Evolutionary conservation across 2,329 filamentous ascomycete genomes (phyloP).

Genomic region (Aureobasidium sp.): DNA sequence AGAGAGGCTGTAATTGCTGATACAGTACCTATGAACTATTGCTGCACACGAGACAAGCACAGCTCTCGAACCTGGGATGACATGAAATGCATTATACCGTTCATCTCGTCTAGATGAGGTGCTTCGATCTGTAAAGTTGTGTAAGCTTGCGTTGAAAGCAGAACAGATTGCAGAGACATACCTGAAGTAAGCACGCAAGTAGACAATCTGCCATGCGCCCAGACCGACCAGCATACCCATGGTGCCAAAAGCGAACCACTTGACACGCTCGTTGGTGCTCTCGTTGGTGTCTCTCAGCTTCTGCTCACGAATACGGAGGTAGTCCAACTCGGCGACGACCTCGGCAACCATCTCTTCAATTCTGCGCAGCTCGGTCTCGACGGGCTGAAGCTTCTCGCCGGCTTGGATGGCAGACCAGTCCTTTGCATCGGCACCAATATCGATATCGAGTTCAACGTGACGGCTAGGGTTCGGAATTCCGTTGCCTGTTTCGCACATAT

Average conservation of each 20-base stretch:
- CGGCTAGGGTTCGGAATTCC: slow-evolving; percentile 47
- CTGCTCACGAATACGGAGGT: slow-evolving; percentile 81
- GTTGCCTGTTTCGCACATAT: slow-evolving; percentile 19
- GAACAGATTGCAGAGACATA: slow-evolving; percentile 29
- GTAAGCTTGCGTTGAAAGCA: not conserved
- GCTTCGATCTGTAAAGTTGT: slow-evolving; percentile 33
- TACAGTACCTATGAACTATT: slow-evolving; percentile 10
- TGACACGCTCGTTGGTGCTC: slow-evolving; percentile 97
- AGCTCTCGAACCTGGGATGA: not conserved
- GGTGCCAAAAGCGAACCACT: slow-evolving; percentile 94
- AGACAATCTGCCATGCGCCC: slow-evolving; percentile 96
- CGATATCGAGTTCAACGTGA: slow-evolving; percentile 83
- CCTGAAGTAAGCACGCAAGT: slow-evolving; percentile 94
- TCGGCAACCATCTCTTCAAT: slow-evolving; percentile 87
- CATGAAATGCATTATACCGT: slow-evolving; percentile 7
- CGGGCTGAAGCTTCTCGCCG: slow-evolving; percentile 93
- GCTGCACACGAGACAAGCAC: not conserved
- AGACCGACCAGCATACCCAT: slow-evolving; percentile 84
- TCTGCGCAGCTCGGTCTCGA: slow-evolving; percentile 87
- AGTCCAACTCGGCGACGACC: slow-evolving; percentile 93
- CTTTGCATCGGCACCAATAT: slow-evolving; percentile 93
- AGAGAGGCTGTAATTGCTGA: slow-evolving; percentile 8
- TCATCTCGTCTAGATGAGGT: slow-evolving; percentile 36
- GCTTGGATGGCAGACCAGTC: slow-evolving; percentile 97
- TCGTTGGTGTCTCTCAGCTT: slow-evolving; percentile 97